Conservation (phyloP, 257 asterid species). For the Nicotiana tabacum region DNA sequence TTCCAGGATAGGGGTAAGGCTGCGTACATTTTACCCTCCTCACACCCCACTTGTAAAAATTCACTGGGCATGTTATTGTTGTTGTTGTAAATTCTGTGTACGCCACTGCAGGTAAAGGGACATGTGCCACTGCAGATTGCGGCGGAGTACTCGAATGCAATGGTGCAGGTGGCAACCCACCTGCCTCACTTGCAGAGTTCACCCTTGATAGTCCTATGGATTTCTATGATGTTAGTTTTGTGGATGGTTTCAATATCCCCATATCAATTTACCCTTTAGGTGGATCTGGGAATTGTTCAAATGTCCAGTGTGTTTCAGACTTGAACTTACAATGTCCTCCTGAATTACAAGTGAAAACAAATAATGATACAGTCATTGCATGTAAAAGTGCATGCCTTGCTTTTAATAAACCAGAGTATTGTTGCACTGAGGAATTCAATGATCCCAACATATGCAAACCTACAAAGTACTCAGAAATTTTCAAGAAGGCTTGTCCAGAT, state of each 20-base stretch:
- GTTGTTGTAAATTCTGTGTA: neutral
- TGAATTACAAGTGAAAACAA: conserved; percentile 26
- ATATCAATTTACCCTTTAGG: conserved; percentile 41
- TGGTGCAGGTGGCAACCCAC: conserved; percentile 57
- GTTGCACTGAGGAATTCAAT: conserved; percentile 48
- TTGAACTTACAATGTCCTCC: conserved; percentile 47
- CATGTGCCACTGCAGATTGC: conserved; percentile 62
- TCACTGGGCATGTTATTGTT: too few species aligned
- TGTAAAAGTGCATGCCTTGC: conserved; percentile 65
- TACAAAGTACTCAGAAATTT: conserved; percentile 36
- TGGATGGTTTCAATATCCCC: conserved; percentile 49
- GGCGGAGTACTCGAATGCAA: conserved; percentile 40
- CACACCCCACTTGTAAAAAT: too few species aligned
- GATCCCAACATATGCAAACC: conserved; percentile 50
- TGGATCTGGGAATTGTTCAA: conserved; percentile 39
- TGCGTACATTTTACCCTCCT: too few species aligned
- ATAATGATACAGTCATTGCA: conserved; percentile 31
- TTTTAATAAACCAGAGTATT: conserved; percentile 41
- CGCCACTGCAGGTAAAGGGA: conserved; percentile 20
- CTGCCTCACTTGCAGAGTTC: conserved; percentile 66
- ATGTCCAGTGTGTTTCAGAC: conserved; percentile 33
- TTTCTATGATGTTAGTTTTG: conserved; percentile 65
- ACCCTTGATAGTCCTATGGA: conserved; percentile 45
- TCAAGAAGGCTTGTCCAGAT: conserved; percentile 53
- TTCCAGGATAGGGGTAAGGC: too few species aligned